Conservation (phyloP, 139 green algal species). For the Ettlia oleoabundans region DNA sequence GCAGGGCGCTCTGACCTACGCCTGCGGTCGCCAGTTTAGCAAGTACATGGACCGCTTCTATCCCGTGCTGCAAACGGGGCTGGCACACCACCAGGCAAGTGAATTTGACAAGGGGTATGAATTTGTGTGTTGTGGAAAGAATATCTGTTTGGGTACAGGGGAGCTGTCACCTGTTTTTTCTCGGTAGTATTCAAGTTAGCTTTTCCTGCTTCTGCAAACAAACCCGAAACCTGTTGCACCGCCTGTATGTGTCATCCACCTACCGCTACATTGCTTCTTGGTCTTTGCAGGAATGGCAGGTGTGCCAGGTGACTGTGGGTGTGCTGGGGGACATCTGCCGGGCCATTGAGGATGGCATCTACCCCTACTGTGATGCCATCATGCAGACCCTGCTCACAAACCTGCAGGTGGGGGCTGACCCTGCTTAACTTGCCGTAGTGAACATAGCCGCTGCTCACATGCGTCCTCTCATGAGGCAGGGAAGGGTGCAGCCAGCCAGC, state of each 20-base stretch:
- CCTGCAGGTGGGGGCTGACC: slow-evolving; percentile 44
- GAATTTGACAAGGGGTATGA: not conserved
- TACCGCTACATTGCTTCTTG: no score
- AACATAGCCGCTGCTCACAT: no score
- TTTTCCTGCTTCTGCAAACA: no score
- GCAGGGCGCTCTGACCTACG: slow-evolving; percentile 83
- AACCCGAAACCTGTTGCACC: no score
- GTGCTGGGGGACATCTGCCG: slow-evolving; percentile 92
- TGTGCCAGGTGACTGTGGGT: slow-evolving; percentile 86
- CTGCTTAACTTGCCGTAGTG: no score
- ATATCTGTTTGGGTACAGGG: not conserved
- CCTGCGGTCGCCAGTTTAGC: slow-evolving; percentile 77
- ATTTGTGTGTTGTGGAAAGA: not conserved
- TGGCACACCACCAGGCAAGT: slow-evolving; percentile 82
- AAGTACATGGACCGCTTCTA: slow-evolving; percentile 95
- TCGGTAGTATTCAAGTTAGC: no score
- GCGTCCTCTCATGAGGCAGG: no score
- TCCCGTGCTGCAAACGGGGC: slow-evolving; percentile 82
- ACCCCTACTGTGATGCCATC: slow-evolving; percentile 86
- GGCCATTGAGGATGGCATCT: slow-evolving; percentile 78
- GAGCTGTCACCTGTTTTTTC: no score
- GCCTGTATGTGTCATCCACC: no score
- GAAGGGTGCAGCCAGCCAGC: no score
- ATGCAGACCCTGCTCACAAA: slow-evolving; percentile 75
- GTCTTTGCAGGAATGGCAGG: slow-evolving; percentile 79